Percentiles rank a stretch among this genome's conserved stretches.
Conservation (phyloP, 1,284 basidiomycete species). For the Trametes hirsuta region DNA sequence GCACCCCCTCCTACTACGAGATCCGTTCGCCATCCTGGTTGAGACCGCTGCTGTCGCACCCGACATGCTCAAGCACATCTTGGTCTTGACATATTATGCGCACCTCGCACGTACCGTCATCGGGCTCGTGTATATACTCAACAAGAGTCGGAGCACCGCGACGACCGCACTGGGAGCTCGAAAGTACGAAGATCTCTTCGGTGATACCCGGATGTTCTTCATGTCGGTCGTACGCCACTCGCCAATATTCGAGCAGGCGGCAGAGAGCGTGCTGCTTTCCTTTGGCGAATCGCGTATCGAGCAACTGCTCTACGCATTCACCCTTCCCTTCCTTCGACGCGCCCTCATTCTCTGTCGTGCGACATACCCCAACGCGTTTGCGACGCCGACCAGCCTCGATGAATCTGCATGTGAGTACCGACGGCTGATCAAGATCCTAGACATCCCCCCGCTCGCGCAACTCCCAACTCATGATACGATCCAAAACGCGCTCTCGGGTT, state of each 20-base stretch:
- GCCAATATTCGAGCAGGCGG: conserved; percentile 78
- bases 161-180: conserved; percentile 49
- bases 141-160: conserved; percentile 63
- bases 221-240: conserved; percentile 82
- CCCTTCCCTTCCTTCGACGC: conserved; percentile 91
- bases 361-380: conserved; percentile 66
- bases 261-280: conserved; percentile 73
- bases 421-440: conserved; percentile 77
- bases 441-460: conserved; percentile 77
- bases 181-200: conserved; percentile 67
- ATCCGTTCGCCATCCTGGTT: conserved; percentile 86
- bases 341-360: conserved; percentile 87
- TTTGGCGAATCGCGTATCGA: conserved; percentile 84
- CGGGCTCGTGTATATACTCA: conserved; percentile 77
- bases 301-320: conserved; percentile 87
- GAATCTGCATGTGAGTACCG: conserved; percentile 68
- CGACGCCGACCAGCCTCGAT: conserved; percentile 43
- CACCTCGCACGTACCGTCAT: conserved; percentile 85
- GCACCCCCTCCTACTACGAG: conserved; percentile 81
- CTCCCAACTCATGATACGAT: conserved; percentile 80
- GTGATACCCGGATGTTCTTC: conserved; percentile 83
- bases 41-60: conserved; percentile 89
- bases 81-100: conserved; percentile 87
- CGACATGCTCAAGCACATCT: conserved; percentile 84
- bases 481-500: conserved; percentile 81